phyloP scores from a whole-genome alignment of 805 yeast genomes.

The Barnettozyma sucrosica region DNA sequence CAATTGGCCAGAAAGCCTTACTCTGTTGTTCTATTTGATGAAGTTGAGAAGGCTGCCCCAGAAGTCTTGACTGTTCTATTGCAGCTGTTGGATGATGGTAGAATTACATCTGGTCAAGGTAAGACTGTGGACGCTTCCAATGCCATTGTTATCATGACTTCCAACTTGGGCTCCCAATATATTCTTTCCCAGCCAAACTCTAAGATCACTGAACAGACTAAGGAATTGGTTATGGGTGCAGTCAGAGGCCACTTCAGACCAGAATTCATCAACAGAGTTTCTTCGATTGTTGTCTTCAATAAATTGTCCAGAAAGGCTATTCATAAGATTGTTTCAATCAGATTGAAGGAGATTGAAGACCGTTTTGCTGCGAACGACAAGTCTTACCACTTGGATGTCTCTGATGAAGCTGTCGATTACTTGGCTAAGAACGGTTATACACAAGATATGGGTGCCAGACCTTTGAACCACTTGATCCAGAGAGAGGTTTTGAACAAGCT shows the following conservation, averaged over 20 bases:
- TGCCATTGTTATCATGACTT: constrained; percentile 90
- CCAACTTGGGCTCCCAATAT: constrained; percentile 92
- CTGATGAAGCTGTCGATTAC: constrained; percentile 72
- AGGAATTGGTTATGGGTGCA: constrained; percentile 73
- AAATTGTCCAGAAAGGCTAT: constrained; percentile 88
- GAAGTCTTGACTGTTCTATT: constrained; percentile 89
- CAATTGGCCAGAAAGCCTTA: constrained; percentile 88
- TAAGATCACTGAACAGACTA: constrained; percentile 61
- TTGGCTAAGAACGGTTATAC: constrained; percentile 85
- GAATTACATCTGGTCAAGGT: constrained; percentile 92
- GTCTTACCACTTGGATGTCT: constrained; percentile 64
- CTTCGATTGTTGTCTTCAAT: constrained; percentile 90
- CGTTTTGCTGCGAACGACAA: constrained; percentile 85
- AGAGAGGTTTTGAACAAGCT: constrained; percentile 78
- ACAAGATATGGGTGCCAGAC: constrained; percentile 93
- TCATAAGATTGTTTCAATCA: constrained; percentile 81
- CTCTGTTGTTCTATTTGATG: constrained; percentile 94
- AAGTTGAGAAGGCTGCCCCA: constrained; percentile 98
- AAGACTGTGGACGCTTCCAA: constrained; percentile 90
- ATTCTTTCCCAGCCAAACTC: constrained; percentile 63
- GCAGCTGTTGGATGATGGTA: constrained; percentile 94
- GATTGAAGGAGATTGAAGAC: constrained; percentile 77
- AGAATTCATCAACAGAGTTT: constrained; percentile 92
- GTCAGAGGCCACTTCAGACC: constrained; percentile 93
- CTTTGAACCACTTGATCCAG: constrained; percentile 89